A percentile compares a stretch with the other conserved stretches of the same genome.
phyloP scores from a whole-genome alignment of 306 rosid genomes.

The Casuarina cunninghamiana region DNA sequence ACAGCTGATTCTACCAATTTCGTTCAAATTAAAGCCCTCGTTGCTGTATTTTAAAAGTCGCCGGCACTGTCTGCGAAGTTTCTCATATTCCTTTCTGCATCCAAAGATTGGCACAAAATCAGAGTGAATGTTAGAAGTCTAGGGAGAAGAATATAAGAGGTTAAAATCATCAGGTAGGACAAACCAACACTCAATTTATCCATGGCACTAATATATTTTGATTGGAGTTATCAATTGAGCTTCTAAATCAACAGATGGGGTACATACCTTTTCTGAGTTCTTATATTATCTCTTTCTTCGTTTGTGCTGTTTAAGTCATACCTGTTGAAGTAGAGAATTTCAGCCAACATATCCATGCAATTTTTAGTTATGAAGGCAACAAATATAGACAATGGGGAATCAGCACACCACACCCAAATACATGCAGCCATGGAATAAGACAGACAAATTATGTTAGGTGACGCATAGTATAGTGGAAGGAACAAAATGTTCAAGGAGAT shows the following conservation, averaged over 20 bases:
- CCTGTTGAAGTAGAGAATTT: conserved; percentile 53
- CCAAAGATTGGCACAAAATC: conserved; percentile 25
- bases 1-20: conserved; percentile 47
- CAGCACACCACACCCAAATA: background rate
- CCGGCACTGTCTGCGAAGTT: conserved; percentile 77
- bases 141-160: conserved; percentile 16
- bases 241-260: conserved; percentile 13
- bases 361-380: background rate
- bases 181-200: conserved; percentile 1
- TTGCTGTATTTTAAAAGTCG: conserved; percentile 53
- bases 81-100: conserved; percentile 85
- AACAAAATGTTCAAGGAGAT: background rate
- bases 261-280: conserved; percentile 70
- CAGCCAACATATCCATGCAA: conserved; percentile 30
- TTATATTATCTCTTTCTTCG: conserved; percentile 72
- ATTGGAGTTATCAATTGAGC: conserved; percentile 14
- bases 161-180: conserved; percentile 4
- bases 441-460: background rate
- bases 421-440: background rate
- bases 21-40: conserved; percentile 61
- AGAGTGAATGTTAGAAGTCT: conserved; percentile 5
- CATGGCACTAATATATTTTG: background rate
- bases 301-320: conserved; percentile 76
- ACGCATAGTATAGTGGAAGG: background rate
- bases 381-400: background rate